Evolutionary conservation across 345 rosid species (phyloP).

Genomic region (Eucalyptus tenuipes): DNA sequence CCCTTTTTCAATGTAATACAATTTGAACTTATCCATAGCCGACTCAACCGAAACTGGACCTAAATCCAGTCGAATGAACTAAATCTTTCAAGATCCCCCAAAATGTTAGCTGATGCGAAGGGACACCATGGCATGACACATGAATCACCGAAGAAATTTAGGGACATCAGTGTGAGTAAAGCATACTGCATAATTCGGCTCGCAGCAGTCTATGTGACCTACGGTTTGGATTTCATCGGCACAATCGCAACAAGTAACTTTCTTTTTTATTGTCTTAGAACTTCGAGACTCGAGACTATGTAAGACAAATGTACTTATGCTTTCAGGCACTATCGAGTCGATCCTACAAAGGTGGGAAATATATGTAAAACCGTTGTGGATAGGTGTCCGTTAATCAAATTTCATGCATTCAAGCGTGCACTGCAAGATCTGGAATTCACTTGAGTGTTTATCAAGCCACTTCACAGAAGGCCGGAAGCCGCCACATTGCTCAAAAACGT

Average conservation of each 20-base stretch:
- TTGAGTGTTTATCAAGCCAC: background rate
- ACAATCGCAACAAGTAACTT: background rate
- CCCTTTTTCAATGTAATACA: background rate
- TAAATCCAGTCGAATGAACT: background rate
- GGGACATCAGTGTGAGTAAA: background rate
- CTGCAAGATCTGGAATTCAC: background rate
- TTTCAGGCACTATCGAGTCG: background rate
- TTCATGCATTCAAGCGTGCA: background rate
- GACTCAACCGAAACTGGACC: background rate
- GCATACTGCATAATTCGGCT: background rate
- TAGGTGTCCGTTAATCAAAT: background rate
- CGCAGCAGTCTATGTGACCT: background rate
- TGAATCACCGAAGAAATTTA: background rate
- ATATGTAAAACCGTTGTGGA: too few relatives aligned
- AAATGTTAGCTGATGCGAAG: background rate
- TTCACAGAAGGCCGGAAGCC: background rate
- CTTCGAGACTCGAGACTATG: background rate
- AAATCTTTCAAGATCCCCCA: background rate
- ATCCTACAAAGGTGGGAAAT: background rate
- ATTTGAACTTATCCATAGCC: background rate
- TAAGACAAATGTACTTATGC: background rate
- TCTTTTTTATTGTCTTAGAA: background rate
- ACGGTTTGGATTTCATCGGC: background rate
- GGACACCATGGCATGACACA: background rate
- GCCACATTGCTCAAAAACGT: background rate